phyloP scores from a whole-genome alignment of 106 monocot species.

The Platanthera zijinensis region DNA sequence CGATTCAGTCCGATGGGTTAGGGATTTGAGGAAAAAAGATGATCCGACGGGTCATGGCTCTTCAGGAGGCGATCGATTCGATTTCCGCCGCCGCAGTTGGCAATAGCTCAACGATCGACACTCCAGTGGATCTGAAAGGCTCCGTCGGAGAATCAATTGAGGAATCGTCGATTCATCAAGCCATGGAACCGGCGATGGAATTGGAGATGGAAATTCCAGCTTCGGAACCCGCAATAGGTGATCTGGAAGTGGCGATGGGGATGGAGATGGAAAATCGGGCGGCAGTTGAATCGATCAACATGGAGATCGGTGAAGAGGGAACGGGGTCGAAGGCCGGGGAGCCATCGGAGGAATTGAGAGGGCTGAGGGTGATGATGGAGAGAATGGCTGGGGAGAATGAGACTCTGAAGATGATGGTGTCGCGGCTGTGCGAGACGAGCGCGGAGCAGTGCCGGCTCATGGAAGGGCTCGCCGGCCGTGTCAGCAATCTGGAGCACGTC shows the following conservation, averaged over 20 bases:
- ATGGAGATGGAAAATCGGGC: background rate
- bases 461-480: slow-evolving; percentile 40
- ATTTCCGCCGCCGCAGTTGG: background rate
- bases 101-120: no score
- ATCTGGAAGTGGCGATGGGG: background rate
- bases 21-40: slow-evolving; percentile 50
- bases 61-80: slow-evolving; percentile 46
- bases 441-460: slow-evolving; percentile 48
- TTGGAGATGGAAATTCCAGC: background rate
- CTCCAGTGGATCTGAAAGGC: background rate
- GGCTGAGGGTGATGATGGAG: slow-evolving; percentile 40
- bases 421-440: slow-evolving; percentile 50
- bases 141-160: background rate
- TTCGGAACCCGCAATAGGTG: background rate
- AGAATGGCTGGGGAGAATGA: slow-evolving; percentile 39
- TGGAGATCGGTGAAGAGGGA: background rate
- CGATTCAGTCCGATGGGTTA: slow-evolving; percentile 44
- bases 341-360: background rate
- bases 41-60: slow-evolving; percentile 27
- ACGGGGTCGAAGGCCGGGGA: background rate
- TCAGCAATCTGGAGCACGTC: slow-evolving; percentile 42
- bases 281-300: background rate
- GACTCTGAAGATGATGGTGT: slow-evolving; percentile 43
- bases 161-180: background rate
- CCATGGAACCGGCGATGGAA: background rate